These are phyloP conservation scores for Fomitopsis schrenkii DNA, from an alignment of 1,284 basidiomycete genomes.

Conservation along the genomic window DNA sequence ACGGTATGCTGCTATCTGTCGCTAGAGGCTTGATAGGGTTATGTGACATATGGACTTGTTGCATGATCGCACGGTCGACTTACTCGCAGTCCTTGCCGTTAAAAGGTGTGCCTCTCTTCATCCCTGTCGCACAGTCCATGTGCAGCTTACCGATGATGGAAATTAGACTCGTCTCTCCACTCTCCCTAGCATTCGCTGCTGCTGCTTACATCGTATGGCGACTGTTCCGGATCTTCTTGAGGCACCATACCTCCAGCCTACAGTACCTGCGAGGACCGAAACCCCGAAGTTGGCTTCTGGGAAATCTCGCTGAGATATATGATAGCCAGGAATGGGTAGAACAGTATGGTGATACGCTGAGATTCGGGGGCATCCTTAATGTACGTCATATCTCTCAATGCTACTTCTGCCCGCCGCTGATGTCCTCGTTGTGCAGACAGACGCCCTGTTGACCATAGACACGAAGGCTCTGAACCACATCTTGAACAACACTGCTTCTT, in stretches of 20 bases:
- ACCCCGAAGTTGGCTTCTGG: slow-evolving; percentile 45
- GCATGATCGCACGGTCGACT: too few species aligned
- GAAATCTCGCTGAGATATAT: slow-evolving; percentile 44
- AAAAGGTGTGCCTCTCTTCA: too few species aligned
- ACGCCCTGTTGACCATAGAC: slow-evolving; percentile 37
- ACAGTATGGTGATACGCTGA: slow-evolving; percentile 50
- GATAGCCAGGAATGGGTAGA: slow-evolving; percentile 50
- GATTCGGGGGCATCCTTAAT: slow-evolving; percentile 40
- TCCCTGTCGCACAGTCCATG: too few species aligned
- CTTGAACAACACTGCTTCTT: slow-evolving; percentile 26
- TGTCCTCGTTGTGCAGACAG: slow-evolving; percentile 21
- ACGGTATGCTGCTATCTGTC: too few species aligned
- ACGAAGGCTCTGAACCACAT: slow-evolving; percentile 34
- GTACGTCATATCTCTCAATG: too few species aligned
- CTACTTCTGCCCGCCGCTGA: neutral
- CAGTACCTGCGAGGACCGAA: slow-evolving; percentile 47
- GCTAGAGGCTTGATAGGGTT: too few species aligned
- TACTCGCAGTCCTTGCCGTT: too few species aligned
- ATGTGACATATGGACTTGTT: too few species aligned
- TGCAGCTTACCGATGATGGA: too few species aligned
- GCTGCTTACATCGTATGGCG: slow-evolving; percentile 4
- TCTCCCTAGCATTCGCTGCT: too few species aligned
- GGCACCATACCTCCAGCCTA: slow-evolving; percentile 36
- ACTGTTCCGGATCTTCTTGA: slow-evolving; percentile 4
- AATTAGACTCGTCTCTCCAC: too few species aligned